Percentiles rank a stretch among this genome's conserved stretches.
Conservation (phyloP, 768 basidiomycete species). For the Lentinula raphanica region DNA sequence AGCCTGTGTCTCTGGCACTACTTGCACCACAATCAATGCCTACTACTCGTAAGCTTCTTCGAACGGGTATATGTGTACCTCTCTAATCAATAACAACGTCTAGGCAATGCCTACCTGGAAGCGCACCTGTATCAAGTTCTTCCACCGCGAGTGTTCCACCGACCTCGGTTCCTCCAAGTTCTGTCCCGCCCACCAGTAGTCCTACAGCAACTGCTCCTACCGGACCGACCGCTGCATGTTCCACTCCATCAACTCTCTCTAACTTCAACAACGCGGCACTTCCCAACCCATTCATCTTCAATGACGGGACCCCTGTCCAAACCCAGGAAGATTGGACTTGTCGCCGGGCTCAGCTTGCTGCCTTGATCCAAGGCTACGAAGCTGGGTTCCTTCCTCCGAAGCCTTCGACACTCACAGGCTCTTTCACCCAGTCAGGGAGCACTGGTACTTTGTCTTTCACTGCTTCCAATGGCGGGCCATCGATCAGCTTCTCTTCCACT, state of each 20-base stretch:
- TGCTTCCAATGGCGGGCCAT: constrained; percentile 38
- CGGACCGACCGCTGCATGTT: neutral
- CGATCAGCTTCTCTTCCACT: constrained; percentile 43
- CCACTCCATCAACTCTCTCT: constrained; percentile 20
- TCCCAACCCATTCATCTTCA: constrained; percentile 51
- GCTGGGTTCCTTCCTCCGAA: constrained; percentile 44
- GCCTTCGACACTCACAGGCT: constrained; percentile 40
- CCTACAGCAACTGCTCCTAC: constrained; percentile 4
- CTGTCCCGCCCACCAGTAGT: neutral
- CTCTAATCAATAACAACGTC: neutral
- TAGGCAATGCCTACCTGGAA: constrained; percentile 28
- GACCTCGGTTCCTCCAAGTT: neutral
- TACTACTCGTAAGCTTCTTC: constrained; percentile 20
- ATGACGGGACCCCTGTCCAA: constrained; percentile 35
- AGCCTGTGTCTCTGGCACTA: constrained; percentile 28
- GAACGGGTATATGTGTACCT: neutral
- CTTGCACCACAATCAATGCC: constrained; percentile 25
- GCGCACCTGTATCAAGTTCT: constrained; percentile 10
- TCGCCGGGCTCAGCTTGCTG: constrained; percentile 41
- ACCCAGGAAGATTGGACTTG: constrained; percentile 48
- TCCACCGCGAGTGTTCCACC: constrained; percentile 10
- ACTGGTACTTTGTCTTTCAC: constrained; percentile 40
- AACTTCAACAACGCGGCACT: constrained; percentile 36
- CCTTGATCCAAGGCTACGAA: constrained; percentile 49
- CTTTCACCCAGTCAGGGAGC: constrained; percentile 29